phyloP scores from a whole-genome alignment of 495 filamentous ascomycete species.

The Podospora fimiseda region DNA sequence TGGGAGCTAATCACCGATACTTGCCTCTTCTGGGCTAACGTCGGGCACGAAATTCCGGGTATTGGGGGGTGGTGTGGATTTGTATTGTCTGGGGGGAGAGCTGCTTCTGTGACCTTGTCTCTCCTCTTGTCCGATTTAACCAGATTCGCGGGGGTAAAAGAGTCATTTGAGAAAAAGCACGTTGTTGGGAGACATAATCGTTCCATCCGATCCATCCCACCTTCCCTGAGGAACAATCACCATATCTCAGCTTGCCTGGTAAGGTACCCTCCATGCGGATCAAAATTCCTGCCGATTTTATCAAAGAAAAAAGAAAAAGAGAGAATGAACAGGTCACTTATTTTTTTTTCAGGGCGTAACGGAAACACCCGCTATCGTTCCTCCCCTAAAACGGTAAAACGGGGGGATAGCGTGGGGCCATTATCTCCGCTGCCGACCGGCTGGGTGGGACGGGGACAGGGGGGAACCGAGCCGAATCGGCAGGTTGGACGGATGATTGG shows the following conservation, averaged over 20 bases:
- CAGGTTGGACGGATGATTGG: not conserved
- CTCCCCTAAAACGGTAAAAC: not conserved
- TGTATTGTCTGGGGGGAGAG: not conserved
- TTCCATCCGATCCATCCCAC: not conserved
- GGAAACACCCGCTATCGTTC: conserved; percentile 10
- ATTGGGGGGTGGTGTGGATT: conserved; percentile 7
- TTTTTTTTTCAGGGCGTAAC: not conserved
- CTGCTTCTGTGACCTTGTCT: not conserved
- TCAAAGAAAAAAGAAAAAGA: too few species aligned
- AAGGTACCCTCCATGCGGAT: too few species aligned
- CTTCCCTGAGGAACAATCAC: too few species aligned
- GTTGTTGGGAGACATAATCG: not conserved
- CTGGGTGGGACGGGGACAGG: conserved; percentile 3
- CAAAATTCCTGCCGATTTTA: not conserved
- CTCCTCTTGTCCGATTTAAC: not conserved
- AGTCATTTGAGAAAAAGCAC: not conserved
- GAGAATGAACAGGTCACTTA: not conserved
- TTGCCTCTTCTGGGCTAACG: conserved; percentile 22
- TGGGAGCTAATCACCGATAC: conserved; percentile 29
- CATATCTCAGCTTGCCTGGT: too few species aligned
- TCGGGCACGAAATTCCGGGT: conserved; percentile 24
- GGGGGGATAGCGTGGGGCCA: conserved; percentile 4
- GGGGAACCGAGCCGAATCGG: conserved; percentile 1
- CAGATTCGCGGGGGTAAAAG: not conserved
- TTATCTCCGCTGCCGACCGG: conserved; percentile 22